phyloP scores from a whole-genome alignment of 2,329 filamentous ascomycete species.

The Apiospora arundinis region DNA sequence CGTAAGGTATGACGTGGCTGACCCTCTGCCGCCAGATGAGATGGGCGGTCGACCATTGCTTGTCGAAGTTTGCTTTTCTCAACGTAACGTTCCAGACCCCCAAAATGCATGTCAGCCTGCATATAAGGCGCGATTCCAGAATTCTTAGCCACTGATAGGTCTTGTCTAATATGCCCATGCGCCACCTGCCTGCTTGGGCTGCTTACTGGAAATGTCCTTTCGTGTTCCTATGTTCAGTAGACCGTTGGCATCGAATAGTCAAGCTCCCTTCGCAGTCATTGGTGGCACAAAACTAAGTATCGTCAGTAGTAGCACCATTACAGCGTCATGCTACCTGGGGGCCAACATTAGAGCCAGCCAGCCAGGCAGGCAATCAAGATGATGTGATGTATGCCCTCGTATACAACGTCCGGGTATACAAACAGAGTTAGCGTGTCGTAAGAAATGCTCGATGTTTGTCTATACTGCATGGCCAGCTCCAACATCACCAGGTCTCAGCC shows the following conservation, averaged over 20 bases:
- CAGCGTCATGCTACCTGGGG: not conserved
- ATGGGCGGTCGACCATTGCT: not conserved
- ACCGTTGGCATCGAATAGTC: not conserved
- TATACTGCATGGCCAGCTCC: not conserved
- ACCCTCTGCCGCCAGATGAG: not conserved
- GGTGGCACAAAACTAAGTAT: not conserved
- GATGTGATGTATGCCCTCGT: not conserved
- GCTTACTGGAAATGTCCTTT: not conserved
- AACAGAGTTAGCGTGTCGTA: not conserved
- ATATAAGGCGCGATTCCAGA: conserved; percentile 8
- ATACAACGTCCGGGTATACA: not conserved
- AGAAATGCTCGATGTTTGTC: not conserved
- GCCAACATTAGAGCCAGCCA: not conserved
- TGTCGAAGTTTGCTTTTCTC: not conserved
- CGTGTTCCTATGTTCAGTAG: not conserved
- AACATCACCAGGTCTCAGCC: not conserved
- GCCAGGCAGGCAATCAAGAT: not conserved
- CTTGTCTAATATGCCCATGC: not conserved
- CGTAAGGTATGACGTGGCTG: conserved; percentile 17
- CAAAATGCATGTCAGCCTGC: conserved; percentile 11
- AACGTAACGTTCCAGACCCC: conserved; percentile 12
- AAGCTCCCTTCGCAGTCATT: not conserved
- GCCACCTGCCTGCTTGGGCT: not conserved
- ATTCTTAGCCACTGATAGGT: not conserved
- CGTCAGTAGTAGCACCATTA: not conserved